Evolutionary conservation across 1,284 basidiomycete species (phyloP).

Genomic region (Sphagnurus paluster): DNA sequence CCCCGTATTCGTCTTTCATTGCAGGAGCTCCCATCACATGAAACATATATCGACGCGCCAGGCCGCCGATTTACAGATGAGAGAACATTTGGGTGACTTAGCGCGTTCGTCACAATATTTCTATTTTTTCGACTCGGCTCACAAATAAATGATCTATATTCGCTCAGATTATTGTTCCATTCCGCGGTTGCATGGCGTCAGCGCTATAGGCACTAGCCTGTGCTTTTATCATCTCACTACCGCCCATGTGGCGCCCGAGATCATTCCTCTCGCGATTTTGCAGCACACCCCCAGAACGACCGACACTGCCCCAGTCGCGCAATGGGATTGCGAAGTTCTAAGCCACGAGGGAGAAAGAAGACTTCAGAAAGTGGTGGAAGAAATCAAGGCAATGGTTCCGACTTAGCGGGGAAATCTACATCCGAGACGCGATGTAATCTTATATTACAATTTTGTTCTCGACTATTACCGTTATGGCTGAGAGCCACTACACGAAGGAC

Average conservation of each 20-base stretch:
- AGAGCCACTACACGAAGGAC: conserved; percentile 39
- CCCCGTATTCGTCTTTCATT: not conserved
- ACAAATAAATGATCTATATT: too few relatives aligned
- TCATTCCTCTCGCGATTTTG: conserved; percentile 3
- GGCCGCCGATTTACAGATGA: conserved; percentile 22
- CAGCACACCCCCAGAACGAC: conserved; percentile 1
- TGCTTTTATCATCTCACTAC: conserved; percentile 18
- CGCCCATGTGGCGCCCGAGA: conserved; percentile 1
- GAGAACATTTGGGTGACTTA: conserved; percentile 19
- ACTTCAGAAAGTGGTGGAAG: conserved; percentile 9
- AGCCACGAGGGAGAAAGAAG: conserved; percentile 12
- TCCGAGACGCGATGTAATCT: not conserved
- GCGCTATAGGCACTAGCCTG: conserved; percentile 24
- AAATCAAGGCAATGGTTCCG: conserved; percentile 4
- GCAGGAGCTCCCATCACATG: not conserved
- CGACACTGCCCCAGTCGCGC: conserved; percentile 16
- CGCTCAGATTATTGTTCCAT: conserved; percentile 10
- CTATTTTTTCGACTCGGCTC: not conserved
- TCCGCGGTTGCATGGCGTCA: conserved; percentile 17
- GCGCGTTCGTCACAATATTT: not conserved
- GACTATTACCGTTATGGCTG: conserved; percentile 20
- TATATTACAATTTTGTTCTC: too few relatives aligned
- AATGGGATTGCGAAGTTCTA: conserved; percentile 20
- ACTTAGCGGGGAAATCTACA: too few relatives aligned
- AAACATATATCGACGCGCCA: conserved; percentile 15